Evolutionary conservation across 257 asterid genomes (phyloP).

Genomic region (Solanum etuberosum): DNA sequence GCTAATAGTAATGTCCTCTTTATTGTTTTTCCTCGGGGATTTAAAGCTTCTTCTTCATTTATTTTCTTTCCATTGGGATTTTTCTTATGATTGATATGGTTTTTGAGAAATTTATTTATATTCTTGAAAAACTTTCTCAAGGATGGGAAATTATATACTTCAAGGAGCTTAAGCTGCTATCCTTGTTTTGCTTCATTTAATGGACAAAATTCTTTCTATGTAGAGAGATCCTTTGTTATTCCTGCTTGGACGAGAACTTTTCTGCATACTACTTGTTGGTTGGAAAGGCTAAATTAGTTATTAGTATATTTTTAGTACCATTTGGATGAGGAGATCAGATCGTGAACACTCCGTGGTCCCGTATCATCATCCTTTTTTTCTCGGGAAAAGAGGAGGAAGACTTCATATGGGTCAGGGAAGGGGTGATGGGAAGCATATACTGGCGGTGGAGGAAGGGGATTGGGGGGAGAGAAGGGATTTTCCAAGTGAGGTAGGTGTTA

Average conservation of each 20-base stretch:
- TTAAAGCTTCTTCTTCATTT: neutral
- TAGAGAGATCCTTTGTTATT: neutral
- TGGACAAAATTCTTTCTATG: neutral
- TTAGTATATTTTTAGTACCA: neutral
- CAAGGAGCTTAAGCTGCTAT: neutral
- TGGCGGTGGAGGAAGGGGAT: neutral
- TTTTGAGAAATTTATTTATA: neutral
- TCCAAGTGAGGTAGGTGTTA: neutral
- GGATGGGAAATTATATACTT: neutral
- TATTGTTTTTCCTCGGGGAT: neutral
- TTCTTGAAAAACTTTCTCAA: neutral
- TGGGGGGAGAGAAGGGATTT: neutral
- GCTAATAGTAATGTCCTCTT: neutral
- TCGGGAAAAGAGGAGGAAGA: neutral
- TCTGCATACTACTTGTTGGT: neutral
- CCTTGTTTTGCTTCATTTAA: neutral
- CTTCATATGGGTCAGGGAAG: neutral
- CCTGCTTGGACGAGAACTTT: neutral
- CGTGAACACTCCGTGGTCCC: neutral
- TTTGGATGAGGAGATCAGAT: neutral
- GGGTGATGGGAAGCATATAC: neutral
- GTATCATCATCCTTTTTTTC: neutral
- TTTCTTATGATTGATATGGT: neutral
- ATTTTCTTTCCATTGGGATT: neutral
- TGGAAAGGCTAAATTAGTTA: neutral